phyloP scores from a whole-genome alignment of 768 basidiomycete genomes.

The Strobilomyces echinocephalus region DNA sequence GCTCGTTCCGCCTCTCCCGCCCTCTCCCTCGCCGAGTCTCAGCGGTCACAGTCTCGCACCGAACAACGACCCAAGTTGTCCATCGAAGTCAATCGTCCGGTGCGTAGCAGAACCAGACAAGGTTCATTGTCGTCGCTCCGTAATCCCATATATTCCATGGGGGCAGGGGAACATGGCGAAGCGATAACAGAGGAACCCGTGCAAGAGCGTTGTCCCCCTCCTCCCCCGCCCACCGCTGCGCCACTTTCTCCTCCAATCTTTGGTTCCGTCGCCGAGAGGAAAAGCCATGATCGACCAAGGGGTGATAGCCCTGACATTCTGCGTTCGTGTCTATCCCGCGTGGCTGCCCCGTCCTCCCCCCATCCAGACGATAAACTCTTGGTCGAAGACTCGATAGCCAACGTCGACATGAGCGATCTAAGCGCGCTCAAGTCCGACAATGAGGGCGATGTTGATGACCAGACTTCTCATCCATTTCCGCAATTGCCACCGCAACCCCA shows the following conservation, averaged over 20 bases:
- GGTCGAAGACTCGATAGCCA: slow-evolving; percentile 25
- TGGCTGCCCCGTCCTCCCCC: background rate
- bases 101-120: slow-evolving; percentile 19
- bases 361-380: slow-evolving; percentile 2
- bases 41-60: slow-evolving; percentile 16
- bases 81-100: slow-evolving; percentile 10
- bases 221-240: background rate
- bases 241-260: slow-evolving; percentile 3
- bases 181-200: slow-evolving; percentile 19
- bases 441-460: slow-evolving; percentile 24
- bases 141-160: slow-evolving; percentile 15
- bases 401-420: slow-evolving; percentile 31
- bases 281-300: slow-evolving; percentile 6
- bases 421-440: slow-evolving; percentile 27
- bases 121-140: slow-evolving; percentile 29
- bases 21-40: slow-evolving; percentile 16
- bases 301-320: slow-evolving; percentile 21
- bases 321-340: slow-evolving; percentile 17
- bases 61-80: slow-evolving; percentile 17
- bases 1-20: slow-evolving; percentile 21
- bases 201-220: background rate
- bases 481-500: slow-evolving; percentile 22
- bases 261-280: slow-evolving; percentile 6
- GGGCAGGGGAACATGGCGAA: slow-evolving; percentile 2
- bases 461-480: slow-evolving; percentile 24